These are phyloP conservation scores for Mytilinidion resinicola DNA, from an alignment of 495 filamentous ascomycete genomes.

Conservation along the genomic window DNA sequence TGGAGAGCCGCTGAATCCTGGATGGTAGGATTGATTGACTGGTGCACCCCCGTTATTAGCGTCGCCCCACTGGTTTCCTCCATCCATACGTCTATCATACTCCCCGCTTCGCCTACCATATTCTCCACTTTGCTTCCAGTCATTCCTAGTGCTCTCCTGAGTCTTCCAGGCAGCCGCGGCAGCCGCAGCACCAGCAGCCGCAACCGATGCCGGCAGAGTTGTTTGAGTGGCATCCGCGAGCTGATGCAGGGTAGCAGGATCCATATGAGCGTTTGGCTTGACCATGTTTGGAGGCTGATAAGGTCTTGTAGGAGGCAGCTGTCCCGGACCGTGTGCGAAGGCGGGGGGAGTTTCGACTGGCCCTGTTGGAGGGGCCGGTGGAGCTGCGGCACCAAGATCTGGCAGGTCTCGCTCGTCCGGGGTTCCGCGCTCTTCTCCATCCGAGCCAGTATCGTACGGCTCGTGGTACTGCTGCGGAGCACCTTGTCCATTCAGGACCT, in stretches of 20 bases:
- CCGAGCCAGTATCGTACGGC: conserved; percentile 14
- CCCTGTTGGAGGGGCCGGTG: conserved; percentile 50
- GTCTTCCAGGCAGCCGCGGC: conserved; percentile 31
- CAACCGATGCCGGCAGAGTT: conserved; percentile 24
- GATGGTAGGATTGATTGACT: conserved; percentile 19
- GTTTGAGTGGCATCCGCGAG: conserved; percentile 53
- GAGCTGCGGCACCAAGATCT: conserved; percentile 13
- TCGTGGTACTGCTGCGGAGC: not conserved
- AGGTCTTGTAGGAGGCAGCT: conserved; percentile 60
- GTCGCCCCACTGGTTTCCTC: conserved; percentile 8
- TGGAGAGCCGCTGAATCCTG: conserved; percentile 8
- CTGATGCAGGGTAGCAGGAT: conserved; percentile 70
- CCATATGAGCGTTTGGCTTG: conserved; percentile 72
- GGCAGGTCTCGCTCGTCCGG: conserved; percentile 18
- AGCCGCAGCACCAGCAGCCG: conserved; percentile 38
- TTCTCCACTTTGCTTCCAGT: conserved; percentile 26
- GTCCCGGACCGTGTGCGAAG: conserved; percentile 64
- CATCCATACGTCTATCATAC: conserved; percentile 26
- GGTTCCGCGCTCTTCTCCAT: conserved; percentile 11
- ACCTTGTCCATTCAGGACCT: conserved; percentile 22
- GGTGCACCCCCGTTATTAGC: conserved; percentile 13
- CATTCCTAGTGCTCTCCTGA: conserved; percentile 11
- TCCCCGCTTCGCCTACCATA: conserved; percentile 28
- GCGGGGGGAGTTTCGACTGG: conserved; percentile 70
- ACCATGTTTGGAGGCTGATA: conserved; percentile 68